Evolutionary conservation across 306 rosid species (phyloP), one percentile per base, ranked within the genome.

Genomic region (Quercus cerris): DNA sequence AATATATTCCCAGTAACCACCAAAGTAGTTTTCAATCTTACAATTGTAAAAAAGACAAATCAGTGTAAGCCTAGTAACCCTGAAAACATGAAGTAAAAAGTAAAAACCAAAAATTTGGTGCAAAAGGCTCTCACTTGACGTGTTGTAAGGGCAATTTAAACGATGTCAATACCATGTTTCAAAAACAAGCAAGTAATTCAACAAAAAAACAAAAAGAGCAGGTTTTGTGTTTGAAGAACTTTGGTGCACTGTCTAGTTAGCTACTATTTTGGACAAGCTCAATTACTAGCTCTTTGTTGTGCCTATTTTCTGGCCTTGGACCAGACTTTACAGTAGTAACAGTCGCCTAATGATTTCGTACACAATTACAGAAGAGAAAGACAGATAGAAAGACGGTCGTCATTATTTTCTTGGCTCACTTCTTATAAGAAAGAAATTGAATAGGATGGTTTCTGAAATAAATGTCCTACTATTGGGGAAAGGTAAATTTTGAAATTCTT

Each of bases 1-100:
- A 80, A 77, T 75, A 44, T 72, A 51, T 73, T 56, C 71, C 69
- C 81, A 80, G 27, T 75, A 77, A 49, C 55, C 41, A 58, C 78
- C 68, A 71, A 83, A 55, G 71, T 3, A 67, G 54, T 76, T 79
- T 84, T 38, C 38, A 61, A 57, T 67, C 17, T 14, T 19, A 56
- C 49, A 58, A 22, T 28, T 51, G 57, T 83, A 59, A 78, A 78
- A 41, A 54, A 18, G 58, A 77, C 79, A 78, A 75, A 62, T 72
- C 68, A 28, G 10, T 27, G 75, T 56, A 80, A 70, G 72, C 55
- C 78, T 73, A 49, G 15, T 35, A 49, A 67, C 27, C 25, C n/a
- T 33, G 72, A 28, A 41, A 41, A 8, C 46, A 41, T 41, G 46
- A 41, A 41, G 6, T 23, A 12, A 61, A 3, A 13, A 5, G 25